Evolutionary conservation across 768 basidiomycete genomes (phyloP), one percentile per base, ranked within the genome.

Genomic region (Hortiboletus flavorubellus): DNA sequence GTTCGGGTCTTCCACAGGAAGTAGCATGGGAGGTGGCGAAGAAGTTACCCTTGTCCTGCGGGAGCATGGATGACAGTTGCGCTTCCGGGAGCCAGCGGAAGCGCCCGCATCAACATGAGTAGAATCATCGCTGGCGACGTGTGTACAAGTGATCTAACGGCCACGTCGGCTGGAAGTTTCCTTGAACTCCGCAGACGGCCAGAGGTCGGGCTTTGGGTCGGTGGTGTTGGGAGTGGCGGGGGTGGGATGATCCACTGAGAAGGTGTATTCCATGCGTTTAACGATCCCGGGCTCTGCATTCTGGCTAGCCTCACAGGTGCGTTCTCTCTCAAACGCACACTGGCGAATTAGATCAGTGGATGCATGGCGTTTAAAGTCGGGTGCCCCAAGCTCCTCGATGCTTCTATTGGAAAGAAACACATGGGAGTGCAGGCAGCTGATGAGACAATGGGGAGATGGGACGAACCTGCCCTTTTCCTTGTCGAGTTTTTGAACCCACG

Each of bases 401-500:
- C 83, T 87, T 74, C 91, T 93, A 47, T n/a, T 12, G 37, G 35
- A 31, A 35, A 42, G n/a, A n/a, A 12, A 49, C 9, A 21, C 23
- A 18, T 15, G 7, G 4, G 9, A 0, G 52, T 63, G 59, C 33
- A 51, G 58, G 67, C 16, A 45, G 50, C 14, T 34, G 37, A 29
- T 29, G 5, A 35, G 35, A 51, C 10, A 46, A 39, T 15, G 47
- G 53, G 30, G 35, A 53, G 42, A 48, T 7, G 33, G 31, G 38
- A 81, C 89, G 59, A 47, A 91, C 91, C 89, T 75, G 68, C 91
- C 91, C 75, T 92, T 93, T 75, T 93, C 91, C 75, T 90, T 91
- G 80, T 93, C 91, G 64, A 93, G 78, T 90, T 91, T 76, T 86
- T 89, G 79, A 93, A 93, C 74, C 93, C 90, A 46, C 91, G 87